Evolutionary conservation across 2,329 filamentous ascomycete genomes (phyloP).

Genomic region (Pseudopithomyces maydicus): DNA sequence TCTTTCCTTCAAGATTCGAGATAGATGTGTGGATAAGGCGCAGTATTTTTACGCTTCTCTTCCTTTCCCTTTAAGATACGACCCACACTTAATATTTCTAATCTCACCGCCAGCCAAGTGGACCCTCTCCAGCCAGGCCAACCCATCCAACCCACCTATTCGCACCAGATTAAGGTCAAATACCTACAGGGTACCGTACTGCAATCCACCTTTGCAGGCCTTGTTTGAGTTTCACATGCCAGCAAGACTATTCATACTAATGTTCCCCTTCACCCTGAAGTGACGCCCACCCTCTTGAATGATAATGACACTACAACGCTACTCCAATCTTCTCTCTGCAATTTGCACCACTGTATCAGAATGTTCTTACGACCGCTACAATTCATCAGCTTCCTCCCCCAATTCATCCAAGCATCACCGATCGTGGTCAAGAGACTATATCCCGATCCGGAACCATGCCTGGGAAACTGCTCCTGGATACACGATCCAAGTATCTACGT

Average conservation of each 20-base stretch:
- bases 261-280: not conserved
- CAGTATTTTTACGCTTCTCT: too few relatives aligned
- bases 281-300: not conserved
- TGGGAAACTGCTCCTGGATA: constrained; percentile 45
- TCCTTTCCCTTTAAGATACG: too few relatives aligned
- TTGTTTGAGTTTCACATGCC: not conserved
- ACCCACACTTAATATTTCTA: not conserved
- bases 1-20: too few relatives aligned
- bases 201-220: not conserved
- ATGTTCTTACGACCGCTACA: constrained; percentile 6
- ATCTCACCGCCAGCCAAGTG: not conserved
- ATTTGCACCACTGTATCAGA: constrained; percentile 8
- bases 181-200: not conserved
- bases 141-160: not conserved
- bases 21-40: too few relatives aligned
- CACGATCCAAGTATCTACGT: constrained; percentile 55
- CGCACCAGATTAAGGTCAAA: too few relatives aligned
- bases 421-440: constrained; percentile 14
- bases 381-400: not conserved
- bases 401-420: constrained; percentile 20
- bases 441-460: constrained; percentile 44
- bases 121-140: not conserved
- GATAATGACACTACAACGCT: not conserved
- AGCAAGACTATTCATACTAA: not conserved
- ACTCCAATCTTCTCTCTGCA: constrained; percentile 1